These are phyloP conservation scores for Casuarina equisetifolia DNA, from an alignment of 306 rosid genomes.

Conservation along the genomic window DNA sequence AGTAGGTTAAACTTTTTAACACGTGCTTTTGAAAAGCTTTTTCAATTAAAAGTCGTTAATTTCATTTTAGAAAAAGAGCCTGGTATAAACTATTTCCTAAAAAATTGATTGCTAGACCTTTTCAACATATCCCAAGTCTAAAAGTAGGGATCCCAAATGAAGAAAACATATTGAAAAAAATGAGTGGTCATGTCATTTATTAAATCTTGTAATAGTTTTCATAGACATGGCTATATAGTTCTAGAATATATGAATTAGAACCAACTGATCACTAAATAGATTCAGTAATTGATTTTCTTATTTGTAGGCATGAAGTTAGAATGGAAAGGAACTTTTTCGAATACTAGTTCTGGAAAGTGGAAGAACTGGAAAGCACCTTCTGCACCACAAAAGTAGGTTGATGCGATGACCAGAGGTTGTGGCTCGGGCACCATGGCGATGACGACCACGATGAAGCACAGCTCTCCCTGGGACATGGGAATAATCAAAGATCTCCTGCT, in stretches of 20 bases:
- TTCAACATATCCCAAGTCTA: background rate
- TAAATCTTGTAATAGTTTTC: background rate
- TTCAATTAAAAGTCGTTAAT: no score
- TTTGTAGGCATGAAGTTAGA: background rate
- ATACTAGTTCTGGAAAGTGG: conserved; percentile 17
- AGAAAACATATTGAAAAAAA: background rate
- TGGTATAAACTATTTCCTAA: background rate
- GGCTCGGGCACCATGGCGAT: conserved; percentile 66
- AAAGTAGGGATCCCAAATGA: background rate
- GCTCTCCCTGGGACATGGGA: conserved; percentile 55
- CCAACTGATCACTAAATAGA: background rate
- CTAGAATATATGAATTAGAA: background rate
- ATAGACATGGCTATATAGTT: background rate
- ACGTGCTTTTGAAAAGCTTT: no score
- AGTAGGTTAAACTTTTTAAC: no score
- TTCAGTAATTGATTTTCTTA: background rate
- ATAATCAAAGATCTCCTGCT: conserved; percentile 58
- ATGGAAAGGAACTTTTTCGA: background rate
- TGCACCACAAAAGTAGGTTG: conserved; percentile 59
- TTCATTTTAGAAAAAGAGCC: no score
- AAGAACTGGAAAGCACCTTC: conserved; percentile 44
- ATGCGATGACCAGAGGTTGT: conserved; percentile 56
- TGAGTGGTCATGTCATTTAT: background rate
- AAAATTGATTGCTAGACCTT: background rate
- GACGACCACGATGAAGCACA: conserved; percentile 67